Conservation (phyloP, 345 rosid species). For the Moricandia moricandioides region DNA sequence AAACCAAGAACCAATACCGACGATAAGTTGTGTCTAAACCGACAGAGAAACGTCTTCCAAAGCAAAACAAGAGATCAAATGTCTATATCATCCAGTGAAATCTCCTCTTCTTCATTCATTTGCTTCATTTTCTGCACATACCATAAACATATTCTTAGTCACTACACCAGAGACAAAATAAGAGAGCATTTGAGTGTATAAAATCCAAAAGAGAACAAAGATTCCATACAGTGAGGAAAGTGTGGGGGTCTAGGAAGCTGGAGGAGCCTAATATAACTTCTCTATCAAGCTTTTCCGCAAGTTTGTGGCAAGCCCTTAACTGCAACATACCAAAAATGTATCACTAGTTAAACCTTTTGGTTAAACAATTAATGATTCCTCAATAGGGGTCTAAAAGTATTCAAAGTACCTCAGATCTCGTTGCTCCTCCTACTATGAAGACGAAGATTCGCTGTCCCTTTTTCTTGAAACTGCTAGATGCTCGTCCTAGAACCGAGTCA, state of each 20-base stretch:
- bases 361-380: not conserved
- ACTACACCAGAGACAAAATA: not conserved
- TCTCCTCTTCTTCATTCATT: slow-evolving; percentile 60
- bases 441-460: slow-evolving; percentile 83
- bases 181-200: not conserved
- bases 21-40: not conserved
- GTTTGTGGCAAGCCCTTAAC: slow-evolving; percentile 94
- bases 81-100: slow-evolving; percentile 69
- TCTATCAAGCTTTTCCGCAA: slow-evolving; percentile 74
- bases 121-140: slow-evolving; percentile 76
- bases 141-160: not conserved
- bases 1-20: not conserved
- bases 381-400: not conserved
- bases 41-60: not conserved
- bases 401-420: slow-evolving; percentile 82
- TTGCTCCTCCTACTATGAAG: slow-evolving; percentile 90
- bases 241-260: slow-evolving; percentile 88
- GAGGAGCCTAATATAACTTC: slow-evolving; percentile 90
- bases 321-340: slow-evolving; percentile 32
- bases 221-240: slow-evolving; percentile 65
- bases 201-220: not conserved
- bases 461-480: slow-evolving; percentile 70
- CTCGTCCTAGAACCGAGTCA: slow-evolving; percentile 71
- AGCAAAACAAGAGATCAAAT: slow-evolving; percentile 7
- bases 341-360: not conserved